A percentile compares a stretch with the other conserved stretches of the same genome.
Evolutionary conservation across 805 yeast genomes (phyloP).

Genomic region (Candida arabinofermentans): DNA sequence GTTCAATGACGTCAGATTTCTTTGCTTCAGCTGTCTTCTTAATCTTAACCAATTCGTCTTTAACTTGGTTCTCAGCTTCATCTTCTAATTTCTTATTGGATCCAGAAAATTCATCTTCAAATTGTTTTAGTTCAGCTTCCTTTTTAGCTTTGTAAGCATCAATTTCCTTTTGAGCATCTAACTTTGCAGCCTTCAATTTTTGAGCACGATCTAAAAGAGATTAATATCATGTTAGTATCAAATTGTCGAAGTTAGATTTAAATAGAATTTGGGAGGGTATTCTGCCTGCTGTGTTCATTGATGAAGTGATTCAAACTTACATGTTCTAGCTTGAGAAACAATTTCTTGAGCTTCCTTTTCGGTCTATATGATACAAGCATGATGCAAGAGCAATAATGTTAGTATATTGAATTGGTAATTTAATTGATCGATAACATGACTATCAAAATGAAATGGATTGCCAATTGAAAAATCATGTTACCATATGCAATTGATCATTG

Average conservation of each 20-base stretch:
- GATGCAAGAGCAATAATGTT: conserved; percentile 1
- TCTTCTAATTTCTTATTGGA: conserved; percentile 72
- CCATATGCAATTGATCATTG: no score
- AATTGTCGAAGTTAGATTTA: neutral
- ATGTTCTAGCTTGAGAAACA: conserved; percentile 88
- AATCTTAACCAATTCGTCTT: conserved; percentile 64
- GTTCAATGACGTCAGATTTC: conserved; percentile 63
- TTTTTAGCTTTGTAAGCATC: conserved; percentile 79
- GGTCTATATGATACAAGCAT: conserved; percentile 43
- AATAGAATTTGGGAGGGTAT: no score
- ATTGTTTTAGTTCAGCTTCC: conserved; percentile 73
- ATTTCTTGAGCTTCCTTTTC: conserved; percentile 97
- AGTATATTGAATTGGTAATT: neutral
- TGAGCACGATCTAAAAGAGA: conserved; percentile 77
- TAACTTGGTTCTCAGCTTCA: conserved; percentile 72
- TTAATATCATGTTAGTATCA: neutral
- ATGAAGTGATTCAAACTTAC: conserved; percentile 43
- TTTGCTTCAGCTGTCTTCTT: conserved; percentile 59
- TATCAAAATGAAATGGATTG: neutral
- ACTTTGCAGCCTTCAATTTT: conserved; percentile 88
- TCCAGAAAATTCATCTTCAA: conserved; percentile 69
- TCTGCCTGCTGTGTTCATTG: no score
- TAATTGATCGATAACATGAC: neutral
- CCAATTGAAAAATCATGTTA: neutral
- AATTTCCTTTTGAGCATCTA: conserved; percentile 88